These are phyloP conservation scores for Yarrowia alimentaria DNA, from an alignment of 805 yeast species.

Conservation along the genomic window DNA sequence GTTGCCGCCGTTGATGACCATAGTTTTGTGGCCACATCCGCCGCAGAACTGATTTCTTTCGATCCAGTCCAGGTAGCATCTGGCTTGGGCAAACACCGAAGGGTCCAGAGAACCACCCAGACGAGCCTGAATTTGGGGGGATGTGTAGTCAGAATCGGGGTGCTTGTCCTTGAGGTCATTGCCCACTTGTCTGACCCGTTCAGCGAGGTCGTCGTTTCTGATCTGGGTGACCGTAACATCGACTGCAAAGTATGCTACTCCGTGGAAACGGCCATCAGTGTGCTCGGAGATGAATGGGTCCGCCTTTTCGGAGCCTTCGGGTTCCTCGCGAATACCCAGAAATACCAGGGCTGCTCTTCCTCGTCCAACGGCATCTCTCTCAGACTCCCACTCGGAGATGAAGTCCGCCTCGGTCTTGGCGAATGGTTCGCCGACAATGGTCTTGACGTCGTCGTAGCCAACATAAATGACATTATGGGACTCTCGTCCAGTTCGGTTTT, in stretches of 20 bases:
- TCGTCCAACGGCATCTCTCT: constrained; percentile 39
- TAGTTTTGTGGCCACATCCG: constrained; percentile 64
- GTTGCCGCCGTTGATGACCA: constrained; percentile 45
- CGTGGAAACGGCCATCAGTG: constrained; percentile 35
- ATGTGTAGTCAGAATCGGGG: constrained; percentile 22
- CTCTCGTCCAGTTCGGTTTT: constrained; percentile 2
- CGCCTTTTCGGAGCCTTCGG: constrained; percentile 35
- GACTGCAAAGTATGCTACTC: constrained; percentile 45
- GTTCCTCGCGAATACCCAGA: constrained; percentile 46
- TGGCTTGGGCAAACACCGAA: constrained; percentile 73
- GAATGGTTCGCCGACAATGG: constrained; percentile 42
- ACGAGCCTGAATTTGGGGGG: constrained; percentile 26
- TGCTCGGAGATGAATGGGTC: constrained; percentile 31
- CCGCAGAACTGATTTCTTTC: constrained; percentile 73
- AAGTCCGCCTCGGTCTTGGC: constrained; percentile 33
- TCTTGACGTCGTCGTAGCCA: constrained; percentile 37
- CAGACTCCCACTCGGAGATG: constrained; percentile 41
- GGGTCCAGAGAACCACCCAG: constrained; percentile 48
- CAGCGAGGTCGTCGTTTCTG: constrained; percentile 31
- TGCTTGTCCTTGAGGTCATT: constrained; percentile 23
- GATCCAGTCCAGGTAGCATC: constrained; percentile 85
- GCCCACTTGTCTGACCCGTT: constrained; percentile 30
- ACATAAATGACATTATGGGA: constrained; percentile 14
- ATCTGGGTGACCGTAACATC: constrained; percentile 35
- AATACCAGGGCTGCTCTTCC: constrained; percentile 43